Conservation (phyloP, 192 early-diverging fungal species). For the Umbelopsis isabellina region DNA sequence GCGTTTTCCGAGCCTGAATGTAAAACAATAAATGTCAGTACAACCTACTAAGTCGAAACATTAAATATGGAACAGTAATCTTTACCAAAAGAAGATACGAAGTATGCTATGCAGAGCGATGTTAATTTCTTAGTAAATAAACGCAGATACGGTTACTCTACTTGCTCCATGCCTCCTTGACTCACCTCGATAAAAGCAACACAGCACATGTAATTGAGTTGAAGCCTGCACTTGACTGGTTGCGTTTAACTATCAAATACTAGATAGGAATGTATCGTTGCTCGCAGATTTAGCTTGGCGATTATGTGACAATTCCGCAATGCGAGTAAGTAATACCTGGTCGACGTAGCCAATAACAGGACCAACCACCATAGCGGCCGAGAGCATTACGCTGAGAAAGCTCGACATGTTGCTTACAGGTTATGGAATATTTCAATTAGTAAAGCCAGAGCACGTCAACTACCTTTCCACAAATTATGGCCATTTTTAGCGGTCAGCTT, state of each 20-base stretch:
- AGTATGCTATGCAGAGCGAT: constrained; percentile 38
- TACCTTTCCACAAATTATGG: too few relatives aligned
- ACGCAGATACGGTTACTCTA: constrained; percentile 10
- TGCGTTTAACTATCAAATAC: constrained; percentile 49
- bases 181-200: constrained; percentile 56
- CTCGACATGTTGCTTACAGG: neutral
- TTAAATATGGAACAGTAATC: neutral
- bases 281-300: neutral
- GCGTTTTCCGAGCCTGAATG: constrained; percentile 43
- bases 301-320: too few relatives aligned
- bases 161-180: neutral
- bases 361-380: constrained; percentile 55
- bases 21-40: constrained; percentile 1
- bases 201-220: constrained; percentile 59
- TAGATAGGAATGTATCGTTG: constrained; percentile 18
- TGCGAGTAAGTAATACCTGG: constrained; percentile 27
- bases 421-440: too few relatives aligned
- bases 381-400: constrained; percentile 29
- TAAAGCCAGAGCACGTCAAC: too few relatives aligned
- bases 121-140: neutral
- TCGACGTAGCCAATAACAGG: constrained; percentile 64
- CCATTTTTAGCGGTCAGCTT: too few relatives aligned
- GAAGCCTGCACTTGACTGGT: constrained; percentile 56
- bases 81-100: constrained; percentile 49
- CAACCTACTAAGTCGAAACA: neutral